Evolutionary conservation across 23 red algal species (phyloP).

Genomic region (Cyanidioschyzon merolae): DNA sequence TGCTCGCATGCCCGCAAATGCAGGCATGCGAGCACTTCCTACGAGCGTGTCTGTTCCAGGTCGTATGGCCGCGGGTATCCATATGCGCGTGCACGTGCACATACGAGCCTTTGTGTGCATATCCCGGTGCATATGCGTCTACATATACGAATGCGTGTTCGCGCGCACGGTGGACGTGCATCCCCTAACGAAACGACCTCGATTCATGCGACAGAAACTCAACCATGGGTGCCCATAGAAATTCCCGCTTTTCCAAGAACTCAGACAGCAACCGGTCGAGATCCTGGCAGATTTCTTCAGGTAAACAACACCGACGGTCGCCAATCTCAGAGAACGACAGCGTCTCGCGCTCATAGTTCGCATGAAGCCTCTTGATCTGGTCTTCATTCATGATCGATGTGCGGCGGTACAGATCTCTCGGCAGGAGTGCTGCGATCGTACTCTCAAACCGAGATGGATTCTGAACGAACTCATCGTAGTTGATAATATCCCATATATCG

Average conservation of each 20-base stretch:
- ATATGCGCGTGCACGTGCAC: too few species aligned
- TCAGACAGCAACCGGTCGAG: neutral
- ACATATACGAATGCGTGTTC: too few species aligned
- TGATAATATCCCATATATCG: neutral
- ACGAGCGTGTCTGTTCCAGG: too few species aligned
- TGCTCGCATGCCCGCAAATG: too few species aligned
- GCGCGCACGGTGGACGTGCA: too few species aligned
- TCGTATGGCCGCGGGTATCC: too few species aligned
- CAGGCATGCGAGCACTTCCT: too few species aligned
- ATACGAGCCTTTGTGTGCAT: too few species aligned
- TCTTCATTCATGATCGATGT: neutral
- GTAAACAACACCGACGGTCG: neutral
- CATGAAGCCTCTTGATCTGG: neutral
- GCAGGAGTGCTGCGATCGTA: neutral
- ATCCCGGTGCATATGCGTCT: too few species aligned
- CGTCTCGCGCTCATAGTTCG: neutral
- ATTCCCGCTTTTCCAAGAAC: slow-evolving; percentile 7
- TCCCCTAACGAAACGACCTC: too few species aligned
- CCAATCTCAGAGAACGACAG: neutral
- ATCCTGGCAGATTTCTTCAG: neutral
- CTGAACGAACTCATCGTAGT: slow-evolving; percentile 2
- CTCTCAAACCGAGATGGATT: neutral
- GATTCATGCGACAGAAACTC: neutral
- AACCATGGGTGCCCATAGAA: slow-evolving; percentile 1
- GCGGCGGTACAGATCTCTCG: neutral